These are phyloP conservation scores for Vanrija humicola DNA, from an alignment of 1,284 basidiomycete genomes.

Conservation along the genomic window DNA sequence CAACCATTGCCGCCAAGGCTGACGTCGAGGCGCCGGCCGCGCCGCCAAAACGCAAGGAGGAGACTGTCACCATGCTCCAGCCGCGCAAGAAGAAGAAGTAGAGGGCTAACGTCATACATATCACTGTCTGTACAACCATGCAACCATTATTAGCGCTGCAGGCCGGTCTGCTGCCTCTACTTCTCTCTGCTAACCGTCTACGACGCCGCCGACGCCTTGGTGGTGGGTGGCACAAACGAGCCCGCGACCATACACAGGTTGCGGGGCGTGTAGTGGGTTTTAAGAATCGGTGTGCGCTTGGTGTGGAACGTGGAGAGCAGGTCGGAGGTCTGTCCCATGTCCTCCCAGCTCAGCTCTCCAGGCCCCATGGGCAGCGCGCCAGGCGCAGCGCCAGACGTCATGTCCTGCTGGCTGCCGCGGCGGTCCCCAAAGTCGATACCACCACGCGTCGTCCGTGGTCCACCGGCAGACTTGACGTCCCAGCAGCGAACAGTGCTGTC, in stretches of 20 bases:
- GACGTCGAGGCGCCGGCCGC: slow-evolving; percentile 1
- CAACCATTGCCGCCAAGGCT: slow-evolving; percentile 21
- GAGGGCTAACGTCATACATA: background rate
- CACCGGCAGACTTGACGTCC: slow-evolving; percentile 85
- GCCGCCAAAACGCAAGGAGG: slow-evolving; percentile 35
- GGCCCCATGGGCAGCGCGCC: slow-evolving; percentile 34
- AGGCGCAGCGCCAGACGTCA: slow-evolving; percentile 3
- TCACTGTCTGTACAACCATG: background rate
- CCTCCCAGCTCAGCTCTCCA: slow-evolving; percentile 30
- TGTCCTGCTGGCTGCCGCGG: background rate
- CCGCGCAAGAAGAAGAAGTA: slow-evolving; percentile 47
- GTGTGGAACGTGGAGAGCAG: slow-evolving; percentile 87
- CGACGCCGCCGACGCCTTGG: slow-evolving; percentile 7
- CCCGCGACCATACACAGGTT: slow-evolving; percentile 91
- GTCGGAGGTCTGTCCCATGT: slow-evolving; percentile 55
- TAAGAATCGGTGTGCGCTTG: slow-evolving; percentile 86
- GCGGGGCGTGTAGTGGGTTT: slow-evolving; percentile 89
- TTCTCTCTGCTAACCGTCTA: background rate
- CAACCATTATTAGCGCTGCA: background rate
- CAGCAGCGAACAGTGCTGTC: slow-evolving; percentile 96
- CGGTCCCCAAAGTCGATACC: slow-evolving; percentile 1
- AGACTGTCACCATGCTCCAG: slow-evolving; percentile 47
- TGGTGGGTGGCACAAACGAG: slow-evolving; percentile 42
- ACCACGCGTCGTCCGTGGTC: slow-evolving; percentile 42
- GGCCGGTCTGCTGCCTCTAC: background rate